These are phyloP conservation scores for Trichoderma koningiopsis DNA, from an alignment of 2,329 filamentous ascomycete species.

Conservation along the genomic window DNA sequence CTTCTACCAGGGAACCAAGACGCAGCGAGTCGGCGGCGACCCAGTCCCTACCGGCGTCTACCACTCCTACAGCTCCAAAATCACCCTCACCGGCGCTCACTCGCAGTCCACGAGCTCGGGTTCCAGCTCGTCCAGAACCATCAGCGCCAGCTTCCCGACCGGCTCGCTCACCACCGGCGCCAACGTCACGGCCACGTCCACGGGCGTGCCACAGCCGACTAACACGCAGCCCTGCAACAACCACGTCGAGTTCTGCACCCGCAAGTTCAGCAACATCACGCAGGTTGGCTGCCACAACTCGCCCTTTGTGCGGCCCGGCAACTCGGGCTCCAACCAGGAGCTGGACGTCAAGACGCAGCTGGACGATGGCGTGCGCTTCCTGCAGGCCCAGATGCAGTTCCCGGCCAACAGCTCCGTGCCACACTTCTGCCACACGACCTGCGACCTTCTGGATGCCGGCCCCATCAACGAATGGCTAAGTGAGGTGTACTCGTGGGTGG, in stretches of 20 bases:
- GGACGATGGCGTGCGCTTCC: conserved; percentile 71
- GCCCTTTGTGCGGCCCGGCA: conserved; percentile 70
- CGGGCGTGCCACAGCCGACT: conserved; percentile 48
- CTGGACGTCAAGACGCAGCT: conserved; percentile 70
- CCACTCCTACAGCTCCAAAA: conserved; percentile 46
- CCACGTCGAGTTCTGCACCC: conserved; percentile 72
- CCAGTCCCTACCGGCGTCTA: conserved; percentile 48
- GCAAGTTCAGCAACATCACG: conserved; percentile 81
- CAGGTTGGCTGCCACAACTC: conserved; percentile 80
- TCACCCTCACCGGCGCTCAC: conserved; percentile 42
- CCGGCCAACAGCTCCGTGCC: conserved; percentile 52
- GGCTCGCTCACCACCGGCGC: conserved; percentile 48
- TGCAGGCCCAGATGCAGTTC: conserved; percentile 66
- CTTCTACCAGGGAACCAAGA: conserved; percentile 43
- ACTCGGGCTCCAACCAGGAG: conserved; percentile 74
- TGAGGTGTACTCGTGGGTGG: conserved; percentile 72
- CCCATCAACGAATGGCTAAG: conserved; percentile 74
- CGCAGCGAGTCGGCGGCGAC: conserved; percentile 42
- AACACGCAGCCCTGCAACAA: conserved; percentile 83
- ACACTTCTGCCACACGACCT: conserved; percentile 85
- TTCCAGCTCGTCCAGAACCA: conserved; percentile 28
- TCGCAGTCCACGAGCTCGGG: conserved; percentile 1
- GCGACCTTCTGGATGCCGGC: conserved; percentile 79
- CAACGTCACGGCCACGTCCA: conserved; percentile 45
- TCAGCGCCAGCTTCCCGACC: conserved; percentile 37